phyloP scores from a whole-genome alignment of 257 asterid genomes.

The Capsicum rhomboideum region DNA sequence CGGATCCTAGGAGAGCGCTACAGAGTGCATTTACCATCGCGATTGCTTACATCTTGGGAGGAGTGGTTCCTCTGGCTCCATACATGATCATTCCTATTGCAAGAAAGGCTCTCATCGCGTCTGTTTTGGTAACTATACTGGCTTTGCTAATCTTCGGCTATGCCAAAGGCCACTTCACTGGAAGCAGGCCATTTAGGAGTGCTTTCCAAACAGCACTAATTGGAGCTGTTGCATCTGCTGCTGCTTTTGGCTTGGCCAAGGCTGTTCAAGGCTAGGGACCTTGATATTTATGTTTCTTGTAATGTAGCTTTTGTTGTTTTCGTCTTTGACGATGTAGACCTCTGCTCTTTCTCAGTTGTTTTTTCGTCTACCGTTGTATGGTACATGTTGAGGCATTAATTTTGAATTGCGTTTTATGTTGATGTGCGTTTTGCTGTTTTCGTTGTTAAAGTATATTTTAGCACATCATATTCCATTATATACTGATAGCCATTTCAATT shows the following conservation, averaged over 20 bases:
- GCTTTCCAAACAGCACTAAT: constrained; percentile 73
- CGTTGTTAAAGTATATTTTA: not conserved
- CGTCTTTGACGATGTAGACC: not conserved
- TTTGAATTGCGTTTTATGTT: not conserved
- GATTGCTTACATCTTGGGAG: constrained; percentile 68
- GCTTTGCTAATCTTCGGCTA: constrained; percentile 75
- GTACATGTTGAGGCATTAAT: not conserved
- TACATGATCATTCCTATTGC: constrained; percentile 63
- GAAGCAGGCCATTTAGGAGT: constrained; percentile 53
- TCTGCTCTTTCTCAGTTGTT: not conserved
- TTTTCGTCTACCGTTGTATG: not conserved
- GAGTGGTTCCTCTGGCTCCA: constrained; percentile 76
- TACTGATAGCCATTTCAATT: not conserved
- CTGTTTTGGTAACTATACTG: constrained; percentile 48
- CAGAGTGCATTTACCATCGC: constrained; percentile 87
- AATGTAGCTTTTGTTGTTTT: not conserved
- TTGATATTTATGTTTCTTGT: not conserved
- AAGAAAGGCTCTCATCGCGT: constrained; percentile 55
- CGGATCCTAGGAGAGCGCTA: constrained; percentile 80
- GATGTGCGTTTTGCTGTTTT: not conserved
- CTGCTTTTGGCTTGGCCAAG: constrained; percentile 93
- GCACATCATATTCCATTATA: not conserved
- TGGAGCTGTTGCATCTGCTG: constrained; percentile 98
- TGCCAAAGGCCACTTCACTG: constrained; percentile 82
- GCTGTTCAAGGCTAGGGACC: constrained; percentile 43